Evolutionary conservation across 2,329 filamentous ascomycete species (phyloP), one percentile per base, ranked within the genome.

Genomic region (Erysiphe neolycopersici): DNA sequence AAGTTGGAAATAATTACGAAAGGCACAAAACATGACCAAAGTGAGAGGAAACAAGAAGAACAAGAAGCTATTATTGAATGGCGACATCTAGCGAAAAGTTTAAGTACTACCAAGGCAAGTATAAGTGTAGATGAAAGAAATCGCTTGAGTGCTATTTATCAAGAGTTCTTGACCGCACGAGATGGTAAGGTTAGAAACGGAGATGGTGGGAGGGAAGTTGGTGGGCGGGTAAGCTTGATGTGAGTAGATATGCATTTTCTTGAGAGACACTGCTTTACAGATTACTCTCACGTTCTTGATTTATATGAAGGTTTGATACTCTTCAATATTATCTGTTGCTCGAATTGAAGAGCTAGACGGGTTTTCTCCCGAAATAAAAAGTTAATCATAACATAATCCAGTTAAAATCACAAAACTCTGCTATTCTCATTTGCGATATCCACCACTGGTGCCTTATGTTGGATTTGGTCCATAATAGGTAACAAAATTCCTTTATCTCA

Each of bases 151-250:
- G 71, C 71, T 36, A 94, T 98, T 47, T 98, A 98, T 57, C 66
- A 69, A 14, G 89, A 98, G 61, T 98, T 98, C 64, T 76, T 94
- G 0, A 80, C 82, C 4, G 85, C 84, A 0, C 69, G 89, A 51
- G 93, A 85, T 59, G 89, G 89, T 8, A 85, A 95, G 64, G 84
- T 98, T 82, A 82, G 76, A 47, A 87, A 79, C 59, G 89, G 89
- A 1, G 82, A 95, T 60, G 84, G 80, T 0, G 80, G 79, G 45
- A 91, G 76, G 59, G 89, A 95, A 61, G 74, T 98, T 61, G 89
- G 89, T 8, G 89, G 85, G 13, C 67, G 89, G 56, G 87, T 79
- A 53, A 95, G 84, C 61, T 65, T 98, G 60, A 95, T 95, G 89
- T 54, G 22, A 26, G 6, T 26, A 26, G 22, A 26, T 5, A 26